These are phyloP conservation scores for Nakaseomyces delphensis DNA, from an alignment of 1,139 yeast genomes.

Conservation along the genomic window DNA sequence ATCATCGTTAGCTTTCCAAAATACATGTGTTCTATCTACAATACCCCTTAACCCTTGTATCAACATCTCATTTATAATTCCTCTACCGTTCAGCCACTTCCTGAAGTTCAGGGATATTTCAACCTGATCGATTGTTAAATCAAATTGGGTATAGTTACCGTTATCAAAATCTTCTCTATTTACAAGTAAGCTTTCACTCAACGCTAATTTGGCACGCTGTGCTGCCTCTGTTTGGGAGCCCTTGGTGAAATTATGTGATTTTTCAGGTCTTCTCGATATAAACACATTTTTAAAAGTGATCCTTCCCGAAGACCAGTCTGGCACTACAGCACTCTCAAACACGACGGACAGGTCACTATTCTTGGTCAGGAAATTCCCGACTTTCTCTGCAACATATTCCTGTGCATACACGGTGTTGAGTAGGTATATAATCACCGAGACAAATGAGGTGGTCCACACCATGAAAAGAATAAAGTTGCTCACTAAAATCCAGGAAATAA, in stretches of 20 bases:
- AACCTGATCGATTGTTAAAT: slow-evolving; percentile 78
- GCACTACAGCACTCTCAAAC: slow-evolving; percentile 90
- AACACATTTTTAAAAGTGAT: slow-evolving; percentile 78
- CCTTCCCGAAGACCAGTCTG: slow-evolving; percentile 86
- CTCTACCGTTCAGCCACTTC: slow-evolving; percentile 86
- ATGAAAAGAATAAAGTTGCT: slow-evolving; percentile 74
- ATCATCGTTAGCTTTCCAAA: slow-evolving; percentile 75
- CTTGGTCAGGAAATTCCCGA: slow-evolving; percentile 76
- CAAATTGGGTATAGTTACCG: slow-evolving; percentile 94
- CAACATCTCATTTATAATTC: slow-evolving; percentile 74
- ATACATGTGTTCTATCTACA: slow-evolving; percentile 80
- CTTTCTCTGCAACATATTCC: slow-evolving; percentile 70
- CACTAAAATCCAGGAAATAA: slow-evolving; percentile 83
- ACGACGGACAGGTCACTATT: slow-evolving; percentile 82
- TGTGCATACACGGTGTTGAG: slow-evolving; percentile 85
- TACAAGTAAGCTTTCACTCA: slow-evolving; percentile 24
- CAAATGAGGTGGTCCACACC: slow-evolving; percentile 83
- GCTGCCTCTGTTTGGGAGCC: slow-evolving; percentile 50
- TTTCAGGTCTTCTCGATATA: slow-evolving; percentile 69
- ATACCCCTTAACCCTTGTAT: slow-evolving; percentile 84
- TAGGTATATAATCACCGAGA: slow-evolving; percentile 67
- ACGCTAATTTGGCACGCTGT: slow-evolving; percentile 28
- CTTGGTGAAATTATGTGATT: slow-evolving; percentile 40
- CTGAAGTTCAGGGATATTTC: slow-evolving; percentile 70
- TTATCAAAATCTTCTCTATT: slow-evolving; percentile 50